Base-by-base conservation (phyloP, 495 filamentous ascomycete species). In the Penicillium mononematosum region DNA sequence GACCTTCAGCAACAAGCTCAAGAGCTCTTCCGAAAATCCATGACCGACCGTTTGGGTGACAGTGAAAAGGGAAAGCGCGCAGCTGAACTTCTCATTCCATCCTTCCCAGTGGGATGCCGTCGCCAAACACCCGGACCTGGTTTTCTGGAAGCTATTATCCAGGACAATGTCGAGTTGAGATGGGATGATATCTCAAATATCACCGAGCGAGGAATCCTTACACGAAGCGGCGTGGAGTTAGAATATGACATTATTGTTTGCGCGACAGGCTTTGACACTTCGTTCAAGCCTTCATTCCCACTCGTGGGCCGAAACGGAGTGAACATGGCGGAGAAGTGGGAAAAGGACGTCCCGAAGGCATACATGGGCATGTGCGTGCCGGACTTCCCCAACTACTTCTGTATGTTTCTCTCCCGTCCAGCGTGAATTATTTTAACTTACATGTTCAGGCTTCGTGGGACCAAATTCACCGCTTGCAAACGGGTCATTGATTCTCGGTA, bases 81-180 rank as follows among this genome's bases (percentile, higher is more conserved):
- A 65, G 22, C 63, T 72, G 20, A 72, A 16, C 63, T 67, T 17
- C 64, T 82, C 14, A 71, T 74, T 12, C 75, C 74, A 0, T 41
- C 63, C 4, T 78, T 49, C 46, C 27, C 27, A 20, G 46, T 49
- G 14, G 46, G 46, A 6, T 49, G 46, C 66, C 61, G 56, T 58
- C 68, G 79, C 9, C 66, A 72, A 3, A 75, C 73, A 2, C 79
- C 78, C 1, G 71, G 71, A 1, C 56, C 63, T 19, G 75, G 75
- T 2, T 74, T 71, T 22, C 58, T 78, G 5, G 60, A 79, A 49
- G 70, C 78, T 1, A 55, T 79, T 27, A 46, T 46, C 11, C 46
- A 63, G 5, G 58, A 66, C 3, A 87, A 88, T 58, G 75, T 80
- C 4, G 59, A 71, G 8, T 75, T 82, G 42, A 70, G 81, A 53